These are phyloP conservation scores for Venustampulla echinocandica DNA, from an alignment of 495 filamentous ascomycete species.

Conservation along the genomic window DNA sequence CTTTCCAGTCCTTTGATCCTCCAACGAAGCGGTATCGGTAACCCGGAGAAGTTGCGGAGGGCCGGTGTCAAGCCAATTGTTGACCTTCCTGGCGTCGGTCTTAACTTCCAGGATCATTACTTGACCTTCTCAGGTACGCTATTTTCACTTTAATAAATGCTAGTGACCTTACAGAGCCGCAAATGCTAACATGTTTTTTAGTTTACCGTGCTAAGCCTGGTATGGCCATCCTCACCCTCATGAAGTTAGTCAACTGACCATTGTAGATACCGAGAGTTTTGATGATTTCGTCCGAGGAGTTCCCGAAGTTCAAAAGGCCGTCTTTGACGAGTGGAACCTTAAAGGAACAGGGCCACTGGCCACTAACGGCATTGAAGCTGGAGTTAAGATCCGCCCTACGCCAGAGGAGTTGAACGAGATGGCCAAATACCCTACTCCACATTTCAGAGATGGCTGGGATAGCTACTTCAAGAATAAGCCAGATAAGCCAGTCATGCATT, in stretches of 20 bases:
- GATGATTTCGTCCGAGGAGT: constrained; percentile 74
- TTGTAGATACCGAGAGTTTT: constrained; percentile 55
- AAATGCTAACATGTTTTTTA: not conserved
- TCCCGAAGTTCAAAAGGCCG: constrained; percentile 57
- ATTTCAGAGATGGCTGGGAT: constrained; percentile 65
- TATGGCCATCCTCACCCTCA: not conserved
- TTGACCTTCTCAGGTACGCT: constrained; percentile 56
- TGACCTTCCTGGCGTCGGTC: constrained; percentile 68
- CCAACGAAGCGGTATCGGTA: constrained; percentile 62
- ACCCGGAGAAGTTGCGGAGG: constrained; percentile 63
- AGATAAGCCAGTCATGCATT: constrained; percentile 83
- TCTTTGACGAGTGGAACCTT: constrained; percentile 67
- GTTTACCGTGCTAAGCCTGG: constrained; percentile 65
- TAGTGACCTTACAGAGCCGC: not conserved
- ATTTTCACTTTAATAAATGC: not conserved
- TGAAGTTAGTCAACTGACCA: not conserved
- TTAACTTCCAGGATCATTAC: constrained; percentile 83
- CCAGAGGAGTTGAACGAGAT: constrained; percentile 61
- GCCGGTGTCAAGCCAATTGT: constrained; percentile 64
- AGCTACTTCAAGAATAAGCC: constrained; percentile 79
- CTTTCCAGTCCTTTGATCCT: constrained; percentile 70
- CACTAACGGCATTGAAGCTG: constrained; percentile 81
- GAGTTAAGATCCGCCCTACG: constrained; percentile 70
- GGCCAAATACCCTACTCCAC: constrained; percentile 54
- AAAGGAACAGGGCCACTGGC: constrained; percentile 72